A percentile compares a stretch with the other conserved stretches of the same genome.
These are phyloP conservation scores for Leccinellum albellum DNA, from an alignment of 768 basidiomycete genomes.

Conservation along the genomic window DNA sequence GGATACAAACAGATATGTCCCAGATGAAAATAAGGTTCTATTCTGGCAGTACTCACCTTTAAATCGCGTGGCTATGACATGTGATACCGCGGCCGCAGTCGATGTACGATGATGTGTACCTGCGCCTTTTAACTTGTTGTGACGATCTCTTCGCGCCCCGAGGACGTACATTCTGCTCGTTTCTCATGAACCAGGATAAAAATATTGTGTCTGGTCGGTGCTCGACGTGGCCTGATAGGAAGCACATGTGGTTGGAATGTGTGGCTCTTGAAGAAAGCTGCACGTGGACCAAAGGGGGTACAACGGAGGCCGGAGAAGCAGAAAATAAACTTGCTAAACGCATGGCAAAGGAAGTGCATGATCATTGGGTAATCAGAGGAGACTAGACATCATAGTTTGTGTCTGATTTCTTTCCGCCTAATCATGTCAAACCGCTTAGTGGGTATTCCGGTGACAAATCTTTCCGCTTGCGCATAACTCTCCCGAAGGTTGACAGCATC, in stretches of 20 bases:
- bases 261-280: not conserved
- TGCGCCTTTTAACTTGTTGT: not conserved
- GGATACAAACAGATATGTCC: conserved; percentile 36
- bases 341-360: not conserved
- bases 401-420: conserved; percentile 60
- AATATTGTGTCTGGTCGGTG: not conserved
- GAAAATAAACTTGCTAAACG: not conserved
- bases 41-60: conserved; percentile 46
- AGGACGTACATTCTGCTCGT: not conserved
- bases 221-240: not conserved
- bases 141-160: not conserved
- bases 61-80: not conserved
- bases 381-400: conserved; percentile 45
- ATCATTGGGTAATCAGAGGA: not conserved
- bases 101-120: not conserved
- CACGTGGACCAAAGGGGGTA: not conserved
- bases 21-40: conserved; percentile 61
- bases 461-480: conserved; percentile 66
- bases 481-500: conserved; percentile 66
- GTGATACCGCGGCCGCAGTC: not conserved
- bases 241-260: not conserved
- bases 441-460: conserved; percentile 61
- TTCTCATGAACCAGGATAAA: not conserved
- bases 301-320: not conserved
- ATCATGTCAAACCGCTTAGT: conserved; percentile 50